These are phyloP conservation scores for Saccharomycopsis capsularis DNA, from an alignment of 805 yeast species.

Conservation along the genomic window DNA sequence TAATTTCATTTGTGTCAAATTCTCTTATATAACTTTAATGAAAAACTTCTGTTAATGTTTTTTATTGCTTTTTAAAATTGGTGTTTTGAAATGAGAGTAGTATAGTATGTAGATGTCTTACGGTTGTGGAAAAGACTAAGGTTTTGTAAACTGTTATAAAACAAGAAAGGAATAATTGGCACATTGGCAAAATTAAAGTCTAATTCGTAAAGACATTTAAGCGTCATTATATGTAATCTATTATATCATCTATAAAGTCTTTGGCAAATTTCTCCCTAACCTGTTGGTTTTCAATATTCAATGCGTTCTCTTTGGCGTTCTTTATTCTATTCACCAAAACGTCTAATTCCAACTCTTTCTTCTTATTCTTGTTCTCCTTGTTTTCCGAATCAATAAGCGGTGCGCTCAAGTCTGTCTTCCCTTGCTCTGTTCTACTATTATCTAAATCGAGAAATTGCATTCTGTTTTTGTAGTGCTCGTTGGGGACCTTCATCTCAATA, in stretches of 20 bases:
- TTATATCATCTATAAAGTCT: conserved; percentile 17
- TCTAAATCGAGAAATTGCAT: too few species aligned
- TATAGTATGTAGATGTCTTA: background rate
- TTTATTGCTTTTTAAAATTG: background rate
- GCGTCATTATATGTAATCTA: conserved; percentile 11
- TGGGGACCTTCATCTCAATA: conserved; percentile 5
- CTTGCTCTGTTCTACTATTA: background rate
- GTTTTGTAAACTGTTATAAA: too few species aligned
- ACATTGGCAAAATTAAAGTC: background rate
- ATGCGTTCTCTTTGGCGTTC: conserved; percentile 16
- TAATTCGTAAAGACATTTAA: too few species aligned
- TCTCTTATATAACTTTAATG: conserved; percentile 1
- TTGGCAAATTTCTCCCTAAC: conserved; percentile 16
- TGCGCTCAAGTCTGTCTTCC: conserved; percentile 25
- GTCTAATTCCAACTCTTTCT: conserved; percentile 9
- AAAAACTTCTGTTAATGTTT: conserved; percentile 15
- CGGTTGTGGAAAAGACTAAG: background rate
- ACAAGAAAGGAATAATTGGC: too few species aligned
- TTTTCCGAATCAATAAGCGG: conserved; percentile 26
- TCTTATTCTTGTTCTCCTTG: background rate
- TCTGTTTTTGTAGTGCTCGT: background rate
- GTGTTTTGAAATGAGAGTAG: background rate
- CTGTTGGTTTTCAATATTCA: conserved; percentile 7
- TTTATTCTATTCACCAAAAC: conserved; percentile 11
- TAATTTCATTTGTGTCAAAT: conserved; percentile 1